Evolutionary conservation across 1,284 basidiomycete species (phyloP), one percentile per base, ranked within the genome.

Genomic region (Sutorius eximius): DNA sequence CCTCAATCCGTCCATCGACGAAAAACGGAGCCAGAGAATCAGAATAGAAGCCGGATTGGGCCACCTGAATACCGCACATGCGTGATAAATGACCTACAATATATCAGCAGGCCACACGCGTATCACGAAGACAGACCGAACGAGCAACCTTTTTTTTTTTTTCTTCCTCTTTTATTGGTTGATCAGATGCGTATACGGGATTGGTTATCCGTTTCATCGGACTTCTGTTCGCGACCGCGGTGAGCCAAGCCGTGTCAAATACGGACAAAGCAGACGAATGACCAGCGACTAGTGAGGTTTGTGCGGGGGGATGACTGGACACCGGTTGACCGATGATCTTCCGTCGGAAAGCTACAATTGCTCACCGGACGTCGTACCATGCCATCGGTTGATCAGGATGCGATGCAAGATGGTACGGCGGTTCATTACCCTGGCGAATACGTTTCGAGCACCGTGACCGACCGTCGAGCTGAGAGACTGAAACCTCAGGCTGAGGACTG

Each of bases 1-100:
- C 27, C 11, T 9, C 40, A 33, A 43, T 44, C 57, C 59, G 59
- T n/a, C 27, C 37, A 10, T 58, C 59, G 57, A 61, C 55, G 57
- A 58, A 52, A 61, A 36, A 37, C 55, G 57, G 57, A 42, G 40
- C 46, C 18, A 36, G 33, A 57, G 29, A 18, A 27, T 29, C 38
- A 30, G 58, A 57, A 60, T 24, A 42, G 41, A 45, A 46, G 37
- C 22, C 33, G 24, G 22, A 41, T 18, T 51, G 38, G 37, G 47
- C 59, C 59, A 55, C 59, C 10, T 32, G 34, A 60, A 45, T 15
- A 27, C 48, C 57, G 30, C 36, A 37, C 10, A 5, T 37, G n/a
- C 12, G 36, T 37, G 36, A 37, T 37, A 37, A 16, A 37, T 37
- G 36, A 37, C 36, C n/a, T 18, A 18, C 36, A 18, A 37, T 37